A percentile compares a stretch with the other conserved stretches of the same genome.
phyloP scores from a whole-genome alignment of 768 basidiomycete genomes.

The Lactifluus piperatus region DNA sequence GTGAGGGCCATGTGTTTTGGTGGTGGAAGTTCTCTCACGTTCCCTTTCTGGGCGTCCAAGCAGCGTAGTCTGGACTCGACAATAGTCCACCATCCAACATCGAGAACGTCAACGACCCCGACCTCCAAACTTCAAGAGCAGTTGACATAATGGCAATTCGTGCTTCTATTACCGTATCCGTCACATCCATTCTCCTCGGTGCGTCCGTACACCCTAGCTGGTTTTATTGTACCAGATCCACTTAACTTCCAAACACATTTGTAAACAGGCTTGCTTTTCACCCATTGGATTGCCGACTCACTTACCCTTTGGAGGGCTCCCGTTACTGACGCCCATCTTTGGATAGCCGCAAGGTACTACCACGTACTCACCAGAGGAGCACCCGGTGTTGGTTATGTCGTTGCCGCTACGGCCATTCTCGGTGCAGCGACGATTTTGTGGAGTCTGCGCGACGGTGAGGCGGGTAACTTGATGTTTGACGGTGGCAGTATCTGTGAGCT shows the following conservation, averaged over 20 bases:
- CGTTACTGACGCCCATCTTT: slow-evolving; percentile 69
- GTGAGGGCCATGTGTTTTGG: not conserved
- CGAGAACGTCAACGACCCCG: not conserved
- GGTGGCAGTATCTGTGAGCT: slow-evolving; percentile 78
- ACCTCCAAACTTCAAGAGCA: not conserved
- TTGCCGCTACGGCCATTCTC: slow-evolving; percentile 45
- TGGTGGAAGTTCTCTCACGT: not conserved
- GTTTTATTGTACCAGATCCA: not conserved
- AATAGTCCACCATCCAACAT: not conserved
- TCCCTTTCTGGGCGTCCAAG: not conserved
- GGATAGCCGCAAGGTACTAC: slow-evolving; percentile 79
- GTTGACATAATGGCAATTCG: slow-evolving; percentile 43
- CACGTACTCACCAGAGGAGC: slow-evolving; percentile 66
- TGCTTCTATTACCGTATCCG: slow-evolving; percentile 63
- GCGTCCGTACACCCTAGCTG: slow-evolving; percentile 16
- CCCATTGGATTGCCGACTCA: slow-evolving; percentile 91
- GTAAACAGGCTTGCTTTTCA: slow-evolving; percentile 62
- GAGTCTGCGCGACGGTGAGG: slow-evolving; percentile 69
- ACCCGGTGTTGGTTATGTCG: slow-evolving; percentile 43
- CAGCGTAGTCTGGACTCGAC: not conserved
- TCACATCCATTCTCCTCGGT: slow-evolving; percentile 79
- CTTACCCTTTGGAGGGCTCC: slow-evolving; percentile 85
- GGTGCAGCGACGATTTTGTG: slow-evolving; percentile 65
- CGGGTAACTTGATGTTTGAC: slow-evolving; percentile 87
- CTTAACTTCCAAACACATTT: not conserved